Evolutionary conservation across 352 stramenopile genomes (phyloP), one percentile per base, ranked within the genome.

Genomic region (Globisporangium splendens): DNA sequence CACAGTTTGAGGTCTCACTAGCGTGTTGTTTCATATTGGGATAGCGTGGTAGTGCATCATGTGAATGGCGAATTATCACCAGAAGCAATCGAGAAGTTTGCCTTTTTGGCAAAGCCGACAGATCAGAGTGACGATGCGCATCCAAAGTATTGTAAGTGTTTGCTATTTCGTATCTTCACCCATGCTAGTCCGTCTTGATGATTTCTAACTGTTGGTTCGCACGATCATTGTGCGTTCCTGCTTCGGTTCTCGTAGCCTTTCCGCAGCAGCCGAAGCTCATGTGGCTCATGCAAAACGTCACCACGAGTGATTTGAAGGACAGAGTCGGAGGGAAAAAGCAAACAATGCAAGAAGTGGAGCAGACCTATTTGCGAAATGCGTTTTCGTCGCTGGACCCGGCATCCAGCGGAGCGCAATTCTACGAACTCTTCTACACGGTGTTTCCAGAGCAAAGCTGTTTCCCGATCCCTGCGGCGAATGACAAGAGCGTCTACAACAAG

Each of bases 251-350:
- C 17, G n/a, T 44, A 91, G 81, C 65, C 46, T 90, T 91, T 55
- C 79, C 81, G 8, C 83, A 93, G n/a, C 70, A 63, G 1, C 83
- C 83, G 31, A 91, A 87, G 62, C 63, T 93, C 22, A 22, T 88
- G 21, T 93, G 83, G 83, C 62, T 90, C 21, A 55, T 91, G 49
- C 75, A 87, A 52, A 88, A 91, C 56, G 59, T 86, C 3, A 75
- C 69, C 8, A 82, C 73, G 1, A 68, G 66, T 31, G 61, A 85
- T n/a, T 18, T 93, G 46, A 93, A 93, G 54, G 73, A 90, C 15
- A 60, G 70, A n/a, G 63, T 86, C 6, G 70, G 72, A 0, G 75
- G 70, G 14, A 87, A 69, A 50, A 83, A 75, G 6, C 53, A 88
- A 43, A 77, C 79, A 1, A 55, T 75, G 10, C 75, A 83, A 38